A percentile compares a stretch with the other conserved stretches of the same genome.
Conservation (phyloP, 768 basidiomycete species). For the Tylopilus plumbeoviolaceoides region DNA sequence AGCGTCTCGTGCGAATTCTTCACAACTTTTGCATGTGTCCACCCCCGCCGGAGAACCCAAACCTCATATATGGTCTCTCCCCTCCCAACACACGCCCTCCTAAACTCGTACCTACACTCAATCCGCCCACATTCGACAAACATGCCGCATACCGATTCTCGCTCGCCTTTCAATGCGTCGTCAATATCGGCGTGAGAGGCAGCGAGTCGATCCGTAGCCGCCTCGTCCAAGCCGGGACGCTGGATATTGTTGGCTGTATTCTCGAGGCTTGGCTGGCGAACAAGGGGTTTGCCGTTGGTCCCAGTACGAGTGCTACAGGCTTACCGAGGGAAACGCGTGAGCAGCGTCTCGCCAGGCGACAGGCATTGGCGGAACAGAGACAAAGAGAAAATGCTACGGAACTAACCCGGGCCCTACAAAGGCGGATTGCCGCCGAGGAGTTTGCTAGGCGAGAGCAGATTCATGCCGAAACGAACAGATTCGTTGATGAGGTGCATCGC, state of each 20-base stretch:
- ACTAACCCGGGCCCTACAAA: slow-evolving; percentile 53
- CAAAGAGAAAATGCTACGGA: slow-evolving; percentile 54
- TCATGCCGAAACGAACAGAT: slow-evolving; percentile 4
- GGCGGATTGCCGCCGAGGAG: slow-evolving; percentile 40
- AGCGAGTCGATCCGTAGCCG: slow-evolving; percentile 85
- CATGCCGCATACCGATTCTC: slow-evolving; percentile 86
- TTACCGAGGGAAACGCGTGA: slow-evolving; percentile 72
- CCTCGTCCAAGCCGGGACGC: slow-evolving; percentile 91
- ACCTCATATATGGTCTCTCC: slow-evolving; percentile 71
- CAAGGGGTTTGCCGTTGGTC: slow-evolving; percentile 83
- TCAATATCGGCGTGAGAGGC: slow-evolving; percentile 96
- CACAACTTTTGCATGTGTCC: slow-evolving; percentile 85
- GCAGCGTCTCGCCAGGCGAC: slow-evolving; percentile 60
- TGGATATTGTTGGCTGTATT: slow-evolving; percentile 91
- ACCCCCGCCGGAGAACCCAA: slow-evolving; percentile 75
- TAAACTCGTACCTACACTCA: slow-evolving; percentile 56
- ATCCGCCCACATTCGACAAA: slow-evolving; percentile 70
- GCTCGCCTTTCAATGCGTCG: slow-evolving; percentile 93
- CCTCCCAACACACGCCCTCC: slow-evolving; percentile 57
- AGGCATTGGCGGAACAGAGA: slow-evolving; percentile 51
- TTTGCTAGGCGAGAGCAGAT: slow-evolving; percentile 17
- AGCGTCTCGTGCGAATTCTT: slow-evolving; percentile 88
- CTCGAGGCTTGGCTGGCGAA: slow-evolving; percentile 90
- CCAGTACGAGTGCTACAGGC: slow-evolving; percentile 72
- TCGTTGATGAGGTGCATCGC: slow-evolving; percentile 25